These are phyloP conservation scores for Sclerospora graminicola DNA, from an alignment of 352 stramenopile species.

Conservation along the genomic window DNA sequence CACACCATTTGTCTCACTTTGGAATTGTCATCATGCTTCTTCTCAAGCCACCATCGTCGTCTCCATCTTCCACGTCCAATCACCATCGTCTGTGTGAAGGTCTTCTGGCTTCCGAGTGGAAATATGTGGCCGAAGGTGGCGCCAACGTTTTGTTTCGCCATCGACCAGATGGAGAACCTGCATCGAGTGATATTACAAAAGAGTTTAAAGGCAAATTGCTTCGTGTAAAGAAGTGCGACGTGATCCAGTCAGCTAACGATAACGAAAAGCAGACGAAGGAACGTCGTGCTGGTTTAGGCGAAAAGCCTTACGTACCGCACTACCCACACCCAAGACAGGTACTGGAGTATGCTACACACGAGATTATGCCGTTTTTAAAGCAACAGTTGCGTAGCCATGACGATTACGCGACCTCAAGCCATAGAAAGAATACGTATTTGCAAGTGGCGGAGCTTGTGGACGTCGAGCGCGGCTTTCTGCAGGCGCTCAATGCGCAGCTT, in stretches of 20 bases:
- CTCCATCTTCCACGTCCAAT: constrained; percentile 1
- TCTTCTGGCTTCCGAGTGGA: constrained; percentile 58
- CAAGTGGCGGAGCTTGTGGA: constrained; percentile 67
- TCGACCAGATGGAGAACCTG: constrained; percentile 16
- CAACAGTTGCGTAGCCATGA: constrained; percentile 22
- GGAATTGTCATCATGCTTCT: too few relatives aligned
- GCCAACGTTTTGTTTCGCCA: constrained; percentile 83
- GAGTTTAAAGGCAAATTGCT: constrained; percentile 68
- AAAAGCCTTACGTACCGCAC: constrained; percentile 39
- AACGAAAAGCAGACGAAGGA: constrained; percentile 20
- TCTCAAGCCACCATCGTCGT: constrained; percentile 28
- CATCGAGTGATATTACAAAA: constrained; percentile 8
- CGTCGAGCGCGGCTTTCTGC: constrained; percentile 48
- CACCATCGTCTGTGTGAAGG: constrained; percentile 7
- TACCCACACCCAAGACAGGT: constrained; percentile 61
- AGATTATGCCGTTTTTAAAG: constrained; percentile 60
- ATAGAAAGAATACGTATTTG: constrained; percentile 28
- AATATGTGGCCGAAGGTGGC: constrained; percentile 79
- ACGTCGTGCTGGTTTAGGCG: constrained; percentile 1
- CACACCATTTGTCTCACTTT: too few relatives aligned
- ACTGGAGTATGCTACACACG: constrained; percentile 60
- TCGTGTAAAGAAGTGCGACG: constrained; percentile 79
- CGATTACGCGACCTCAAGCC: neutral
- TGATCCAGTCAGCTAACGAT: constrained; percentile 3
- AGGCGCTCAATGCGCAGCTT: constrained; percentile 52